These are phyloP conservation scores for Cordia subcordata DNA, from an alignment of 257 asterid species.

Conservation along the genomic window DNA sequence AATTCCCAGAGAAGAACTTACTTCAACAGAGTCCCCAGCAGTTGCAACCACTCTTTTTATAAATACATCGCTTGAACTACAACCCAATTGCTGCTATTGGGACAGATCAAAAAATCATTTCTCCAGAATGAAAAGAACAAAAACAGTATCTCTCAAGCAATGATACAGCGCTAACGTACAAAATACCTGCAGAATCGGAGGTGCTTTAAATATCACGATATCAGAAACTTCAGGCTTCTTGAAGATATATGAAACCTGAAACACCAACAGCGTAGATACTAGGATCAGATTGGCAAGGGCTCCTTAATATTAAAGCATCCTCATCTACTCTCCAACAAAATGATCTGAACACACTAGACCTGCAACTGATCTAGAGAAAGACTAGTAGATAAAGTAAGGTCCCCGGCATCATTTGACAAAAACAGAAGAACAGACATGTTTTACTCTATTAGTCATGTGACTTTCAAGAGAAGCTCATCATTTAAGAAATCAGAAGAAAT, in stretches of 20 bases:
- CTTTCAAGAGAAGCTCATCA: too few species aligned
- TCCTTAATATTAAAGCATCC: too few species aligned
- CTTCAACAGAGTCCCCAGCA: slow-evolving; percentile 88
- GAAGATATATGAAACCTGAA: slow-evolving; percentile 85
- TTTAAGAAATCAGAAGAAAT: too few species aligned
- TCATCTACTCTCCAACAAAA: too few species aligned
- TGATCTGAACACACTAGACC: too few species aligned
- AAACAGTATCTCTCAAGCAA: not conserved
- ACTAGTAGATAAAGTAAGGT: too few species aligned
- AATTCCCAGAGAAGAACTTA: slow-evolving; percentile 22
- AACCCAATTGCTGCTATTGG: slow-evolving; percentile 55
- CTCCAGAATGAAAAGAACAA: not conserved
- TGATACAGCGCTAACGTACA: slow-evolving; percentile 4
- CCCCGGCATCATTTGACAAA: too few species aligned
- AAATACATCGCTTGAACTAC: slow-evolving; percentile 61
- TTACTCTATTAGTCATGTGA: too few species aligned
- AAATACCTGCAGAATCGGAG: slow-evolving; percentile 69
- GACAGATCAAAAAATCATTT: slow-evolving; percentile 13
- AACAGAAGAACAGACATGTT: too few species aligned
- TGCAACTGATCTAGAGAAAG: too few species aligned
- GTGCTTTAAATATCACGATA: slow-evolving; percentile 85
- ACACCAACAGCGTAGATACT: slow-evolving; percentile 8
- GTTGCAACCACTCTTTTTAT: slow-evolving; percentile 88
- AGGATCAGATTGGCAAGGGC: not conserved
- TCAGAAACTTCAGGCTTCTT: slow-evolving; percentile 76